Base-by-base conservation (phyloP, 257 asterid species). In the Solanum tarijense region DNA sequence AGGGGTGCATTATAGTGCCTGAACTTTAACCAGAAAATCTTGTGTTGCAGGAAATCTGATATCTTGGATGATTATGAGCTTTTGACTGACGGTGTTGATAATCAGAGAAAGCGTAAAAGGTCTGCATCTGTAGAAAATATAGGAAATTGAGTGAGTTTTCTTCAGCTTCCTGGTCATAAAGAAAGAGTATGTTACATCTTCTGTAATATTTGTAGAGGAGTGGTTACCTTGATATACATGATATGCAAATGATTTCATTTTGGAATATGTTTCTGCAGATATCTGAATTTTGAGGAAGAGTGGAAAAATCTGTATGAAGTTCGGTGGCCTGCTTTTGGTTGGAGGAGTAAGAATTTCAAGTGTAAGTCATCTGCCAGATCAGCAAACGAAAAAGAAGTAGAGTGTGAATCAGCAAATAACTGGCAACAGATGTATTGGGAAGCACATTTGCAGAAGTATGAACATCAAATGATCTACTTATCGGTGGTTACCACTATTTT, bases 361-460 rank as follows among this genome's bases (percentile, higher is more conserved):
- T 90, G 55, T 87, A 71, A 46, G 89, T 89, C 88, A 81, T 89
- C 82, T 79, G 69, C 76, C 87, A 90, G 93, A 89, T 83, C 89
- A 88, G 88, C 88, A 60, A 92, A 89, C 81, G 46, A 68, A 83
- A 84, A 60, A 41, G 93, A 91, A 88, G 89, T 52, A 25, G 90
- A 92, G 88, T 85, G 48, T 89, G 93, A 91, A 35, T 83, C 88
- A 25, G 32, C 74, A 58, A 88, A 89, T 88, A 97, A 94, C 87
- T 96, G 98, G 98, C 95, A 88, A 87, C 96, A 94, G 88, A 89
- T 89, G 89, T 96, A 96, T 90, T 96, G 98, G 99, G 96, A 95
- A 93, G 86, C 93, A 83, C 98, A 96, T 93, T 90, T 95, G 87
- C 99, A 96, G 91, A 94, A 91, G 98, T 96, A 93, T 88, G 88